phyloP scores from a whole-genome alignment of 73 alveolate genomes.

The Paramecium primaurelia region DNA sequence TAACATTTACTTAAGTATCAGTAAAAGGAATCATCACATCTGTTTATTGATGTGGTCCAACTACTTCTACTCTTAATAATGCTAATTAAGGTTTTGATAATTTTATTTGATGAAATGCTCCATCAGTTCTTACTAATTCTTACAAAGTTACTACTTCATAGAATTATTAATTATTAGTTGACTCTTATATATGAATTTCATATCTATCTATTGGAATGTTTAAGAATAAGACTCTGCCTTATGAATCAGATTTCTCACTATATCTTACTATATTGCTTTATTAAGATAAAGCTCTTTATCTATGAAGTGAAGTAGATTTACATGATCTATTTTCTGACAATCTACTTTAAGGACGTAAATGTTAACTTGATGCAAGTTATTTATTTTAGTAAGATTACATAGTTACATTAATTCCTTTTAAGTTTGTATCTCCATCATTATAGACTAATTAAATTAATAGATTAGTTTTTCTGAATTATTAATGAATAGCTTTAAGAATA shows the following conservation, averaged over 20 bases:
- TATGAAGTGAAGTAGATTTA: background rate
- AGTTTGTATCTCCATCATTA: background rate
- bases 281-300: background rate
- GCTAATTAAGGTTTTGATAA: background rate
- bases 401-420: background rate
- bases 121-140: background rate
- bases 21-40: background rate
- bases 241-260: background rate
- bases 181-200: background rate
- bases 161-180: background rate
- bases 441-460: background rate
- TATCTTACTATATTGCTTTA: background rate
- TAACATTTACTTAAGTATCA: background rate
- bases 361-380: background rate
- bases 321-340: background rate
- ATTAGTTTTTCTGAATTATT: background rate
- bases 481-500: background rate
- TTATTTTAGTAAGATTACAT: background rate
- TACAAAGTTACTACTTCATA: background rate
- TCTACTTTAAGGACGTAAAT: background rate
- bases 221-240: conserved; percentile 14
- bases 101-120: background rate
- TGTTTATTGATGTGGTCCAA: background rate
- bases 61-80: background rate
- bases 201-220: conserved; percentile 25